phyloP scores from a whole-genome alignment of 2,329 filamentous ascomycete genomes.

The Aotearoamyces nothofagi region DNA sequence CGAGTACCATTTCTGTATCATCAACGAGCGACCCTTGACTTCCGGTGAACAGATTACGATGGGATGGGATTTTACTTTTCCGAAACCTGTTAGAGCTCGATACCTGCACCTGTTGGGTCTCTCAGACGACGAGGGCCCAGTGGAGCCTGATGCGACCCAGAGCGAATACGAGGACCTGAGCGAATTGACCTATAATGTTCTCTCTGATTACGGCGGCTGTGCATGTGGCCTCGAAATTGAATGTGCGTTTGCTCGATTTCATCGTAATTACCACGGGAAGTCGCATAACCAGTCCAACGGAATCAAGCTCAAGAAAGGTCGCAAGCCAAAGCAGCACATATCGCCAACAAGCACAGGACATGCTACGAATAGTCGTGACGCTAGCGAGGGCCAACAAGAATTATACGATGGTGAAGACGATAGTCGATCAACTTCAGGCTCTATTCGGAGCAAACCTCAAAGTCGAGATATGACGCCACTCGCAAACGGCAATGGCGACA shows the following conservation, averaged over 20 bases:
- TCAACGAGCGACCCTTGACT: conserved; percentile 63
- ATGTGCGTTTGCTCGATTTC: conserved; percentile 49
- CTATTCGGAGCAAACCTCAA: conserved; percentile 46
- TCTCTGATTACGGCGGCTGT: conserved; percentile 68
- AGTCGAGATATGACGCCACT: conserved; percentile 49
- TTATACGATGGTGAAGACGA: conserved; percentile 36
- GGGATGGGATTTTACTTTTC: conserved; percentile 52
- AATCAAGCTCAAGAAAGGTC: conserved; percentile 19
- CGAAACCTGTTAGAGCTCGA: conserved; percentile 34
- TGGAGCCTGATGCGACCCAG: conserved; percentile 25
- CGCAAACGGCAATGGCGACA: conserved; percentile 32
- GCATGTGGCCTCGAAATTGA: conserved; percentile 52
- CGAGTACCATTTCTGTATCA: conserved; percentile 85
- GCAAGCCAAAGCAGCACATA: conserved; percentile 37
- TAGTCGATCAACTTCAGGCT: conserved; percentile 29
- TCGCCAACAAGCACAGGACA: conserved; percentile 49
- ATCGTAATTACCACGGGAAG: conserved; percentile 37
- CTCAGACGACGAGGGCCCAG: conserved; percentile 37
- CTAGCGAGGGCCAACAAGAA: conserved; percentile 45
- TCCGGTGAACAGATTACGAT: conserved; percentile 47
- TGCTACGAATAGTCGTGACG: conserved; percentile 45
- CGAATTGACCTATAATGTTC: conserved; percentile 51
- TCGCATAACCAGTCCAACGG: conserved; percentile 28
- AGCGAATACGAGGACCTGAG: conserved; percentile 44
- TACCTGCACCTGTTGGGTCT: conserved; percentile 46